Evolutionary conservation across 2,329 filamentous ascomycete species (phyloP), one percentile per base, ranked within the genome.

Genomic region (Aspergillus ruber): DNA sequence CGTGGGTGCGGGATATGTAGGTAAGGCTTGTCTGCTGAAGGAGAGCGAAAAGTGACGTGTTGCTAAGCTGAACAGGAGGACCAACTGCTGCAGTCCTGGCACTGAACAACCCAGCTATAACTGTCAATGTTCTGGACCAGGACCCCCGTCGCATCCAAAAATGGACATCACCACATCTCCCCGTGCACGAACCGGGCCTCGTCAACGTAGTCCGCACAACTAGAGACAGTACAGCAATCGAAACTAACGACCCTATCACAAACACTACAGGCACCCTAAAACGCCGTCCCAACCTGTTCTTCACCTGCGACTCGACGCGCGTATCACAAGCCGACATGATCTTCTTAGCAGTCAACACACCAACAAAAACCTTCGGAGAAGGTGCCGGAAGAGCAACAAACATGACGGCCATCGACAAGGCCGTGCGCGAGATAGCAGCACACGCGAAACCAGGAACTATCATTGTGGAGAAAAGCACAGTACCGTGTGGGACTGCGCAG

Each of bases 391-490:
- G 76, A 54, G 86, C 86, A 0, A 85, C 85, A 13, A 85, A 90
- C 57, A 80, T 90, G 71, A 81, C 80, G 1, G 81, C 82, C 9
- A 79, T 90, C 21, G 86, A 90, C 64, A 80, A 80, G 15, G 86
- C 85, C 5, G 82, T 81, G 1, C 75, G 78, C 44, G 80, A 81
- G 47, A 83, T 90, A 29, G 86, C 85, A 8, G 73, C 79, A 54
- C 74, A 83, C 51, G 84, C 86, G 3, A 81, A 77, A 25, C 72
- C 77, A 15, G 83, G 83, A 42, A 81, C 84, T 46, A 86, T 90
- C 47, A 81, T 91, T 44, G 86, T 90, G 17, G 86, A 90, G 71
- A 91, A 90, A 72, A 86, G 82, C 47, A 91, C 87, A 0, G 87
- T 90, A 21, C 87, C 87, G 2, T 88, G 84, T 63, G 75, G 83